Percentiles rank a stretch among this genome's conserved stretches.
phyloP scores from a whole-genome alignment of 306 rosid genomes.

The Psophocarpus tetragonolobus region DNA sequence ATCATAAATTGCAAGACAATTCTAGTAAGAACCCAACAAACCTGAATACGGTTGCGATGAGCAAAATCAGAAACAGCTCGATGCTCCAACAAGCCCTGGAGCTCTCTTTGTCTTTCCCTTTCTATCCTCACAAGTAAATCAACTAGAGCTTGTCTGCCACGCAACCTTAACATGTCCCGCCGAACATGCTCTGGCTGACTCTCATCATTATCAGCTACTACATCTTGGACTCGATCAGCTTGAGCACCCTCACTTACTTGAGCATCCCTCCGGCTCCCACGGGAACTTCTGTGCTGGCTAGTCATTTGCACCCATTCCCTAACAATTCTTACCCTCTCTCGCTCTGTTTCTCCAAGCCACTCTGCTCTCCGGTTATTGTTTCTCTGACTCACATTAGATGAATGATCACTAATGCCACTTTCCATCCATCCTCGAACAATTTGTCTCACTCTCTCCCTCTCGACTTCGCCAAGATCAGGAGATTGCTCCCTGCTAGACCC shows the following conservation, averaged over 20 bases:
- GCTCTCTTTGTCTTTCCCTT: slow-evolving; percentile 95
- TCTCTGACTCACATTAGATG: slow-evolving; percentile 75
- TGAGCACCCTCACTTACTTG: slow-evolving; percentile 60
- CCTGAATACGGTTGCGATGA: slow-evolving; percentile 99
- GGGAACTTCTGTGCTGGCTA: slow-evolving; percentile 92
- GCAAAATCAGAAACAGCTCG: slow-evolving; percentile 99
- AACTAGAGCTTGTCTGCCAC: slow-evolving; percentile 94
- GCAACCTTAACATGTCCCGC: slow-evolving; percentile 84
- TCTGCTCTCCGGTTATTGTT: slow-evolving; percentile 75
- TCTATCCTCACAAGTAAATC: slow-evolving; percentile 93
- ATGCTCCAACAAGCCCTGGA: slow-evolving; percentile 89
- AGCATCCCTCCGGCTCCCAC: slow-evolving; percentile 79
- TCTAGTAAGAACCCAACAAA: slow-evolving; percentile 47
- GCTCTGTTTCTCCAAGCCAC: slow-evolving; percentile 99
- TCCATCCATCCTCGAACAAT: slow-evolving; percentile 99
- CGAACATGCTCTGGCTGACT: slow-evolving; percentile 91
- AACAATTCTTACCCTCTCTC: slow-evolving; percentile 95
- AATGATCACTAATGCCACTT: slow-evolving; percentile 83
- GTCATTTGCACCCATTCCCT: slow-evolving; percentile 99
- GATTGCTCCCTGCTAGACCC: slow-evolving; percentile 97
- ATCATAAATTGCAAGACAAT: slow-evolving; percentile 22
- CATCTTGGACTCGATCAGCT: slow-evolving; percentile 55
- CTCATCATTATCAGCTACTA: slow-evolving; percentile 69
- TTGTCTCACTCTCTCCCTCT: slow-evolving; percentile 99
- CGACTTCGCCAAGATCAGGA: slow-evolving; percentile 98